phyloP scores from a whole-genome alignment of 306 rosid species.

The Fragaria vesca region DNA sequence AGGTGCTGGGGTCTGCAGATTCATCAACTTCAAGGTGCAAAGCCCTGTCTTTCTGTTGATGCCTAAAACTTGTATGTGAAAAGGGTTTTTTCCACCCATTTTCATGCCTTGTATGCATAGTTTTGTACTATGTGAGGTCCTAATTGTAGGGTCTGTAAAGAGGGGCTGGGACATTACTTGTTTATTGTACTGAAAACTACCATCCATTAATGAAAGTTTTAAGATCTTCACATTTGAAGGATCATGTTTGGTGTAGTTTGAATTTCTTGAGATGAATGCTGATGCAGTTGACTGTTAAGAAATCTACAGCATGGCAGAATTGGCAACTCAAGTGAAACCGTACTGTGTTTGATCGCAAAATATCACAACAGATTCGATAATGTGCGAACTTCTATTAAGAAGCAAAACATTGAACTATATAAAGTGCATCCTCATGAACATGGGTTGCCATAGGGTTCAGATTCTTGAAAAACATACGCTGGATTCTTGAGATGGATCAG shows the following conservation, averaged over 20 bases:
- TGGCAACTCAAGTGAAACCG: not conserved
- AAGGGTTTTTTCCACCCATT: conserved; percentile 30
- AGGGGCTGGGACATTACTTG: conserved; percentile 42
- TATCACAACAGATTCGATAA: not conserved
- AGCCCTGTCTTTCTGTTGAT: conserved; percentile 30
- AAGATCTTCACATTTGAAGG: conserved; percentile 6
- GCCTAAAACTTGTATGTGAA: conserved; percentile 27
- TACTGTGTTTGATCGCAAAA: not conserved
- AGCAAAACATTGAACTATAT: not conserved
- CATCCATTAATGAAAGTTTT: conserved; percentile 27
- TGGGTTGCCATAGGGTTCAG: not conserved
- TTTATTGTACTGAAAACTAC: conserved; percentile 24
- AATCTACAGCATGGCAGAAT: not conserved
- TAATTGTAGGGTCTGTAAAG: conserved; percentile 46
- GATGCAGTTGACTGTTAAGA: not conserved
- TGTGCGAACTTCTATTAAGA: too few relatives aligned
- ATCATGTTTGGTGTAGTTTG: not conserved
- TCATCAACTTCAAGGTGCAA: conserved; percentile 35
- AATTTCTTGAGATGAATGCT: not conserved
- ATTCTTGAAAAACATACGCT: not conserved
- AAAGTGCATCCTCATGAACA: not conserved
- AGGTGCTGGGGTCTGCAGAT: conserved; percentile 34
- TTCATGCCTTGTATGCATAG: conserved; percentile 35
- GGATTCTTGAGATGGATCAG: not conserved
- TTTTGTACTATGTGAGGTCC: conserved; percentile 17